Evolutionary conservation across 306 rosid genomes (phyloP), one percentile per base, ranked within the genome.

Genomic region (Lathyrus oleraceus): DNA sequence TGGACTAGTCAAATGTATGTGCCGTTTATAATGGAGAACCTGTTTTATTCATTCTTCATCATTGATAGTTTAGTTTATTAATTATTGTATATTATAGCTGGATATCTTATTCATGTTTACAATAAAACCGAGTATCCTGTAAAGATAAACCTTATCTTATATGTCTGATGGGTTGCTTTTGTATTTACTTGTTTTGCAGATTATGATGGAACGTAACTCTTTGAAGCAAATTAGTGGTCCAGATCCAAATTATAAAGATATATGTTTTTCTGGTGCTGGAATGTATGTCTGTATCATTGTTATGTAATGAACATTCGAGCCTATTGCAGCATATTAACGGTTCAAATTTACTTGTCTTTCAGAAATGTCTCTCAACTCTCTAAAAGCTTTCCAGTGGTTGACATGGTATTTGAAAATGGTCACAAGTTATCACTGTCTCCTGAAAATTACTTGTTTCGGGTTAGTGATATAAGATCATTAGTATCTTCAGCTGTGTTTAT

Each of bases 371-470:
- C 91, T 40, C 54, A 82, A 65, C 81, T 86, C 42, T 80, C 91
- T 15, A 73, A 82, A 51, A 81, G 73, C 74, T 95, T 91, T 86
- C 99, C 99, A 4, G 78, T 48, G 40, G 97, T 95, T 83, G 97
- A 91, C 75, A 84, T 95, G 97, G 89, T 91, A 69, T 95, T 95
- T 79, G 89, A 71, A 53, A 86, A 83, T 73, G 96, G 89, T 49
- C 81, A 87, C 49, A 91, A 91, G 81, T 54, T 91, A 14, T 79
- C 89, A 42, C 83, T 95, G 43, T 79, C 99, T 57, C 99, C 99
- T 48, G 99, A 95, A 83, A 95, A 95, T 81, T 91, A 95, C 84
- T 79, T 95, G 76, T 95, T 95, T 61, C 85, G 77, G 82, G 99
- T 95, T 79, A 82, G 92, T 85, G 67, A 42, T 65, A 10, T 47